Evolutionary conservation across 2,329 filamentous ascomycete genomes (phyloP).

Genomic region (Aureobasidium lini): DNA sequence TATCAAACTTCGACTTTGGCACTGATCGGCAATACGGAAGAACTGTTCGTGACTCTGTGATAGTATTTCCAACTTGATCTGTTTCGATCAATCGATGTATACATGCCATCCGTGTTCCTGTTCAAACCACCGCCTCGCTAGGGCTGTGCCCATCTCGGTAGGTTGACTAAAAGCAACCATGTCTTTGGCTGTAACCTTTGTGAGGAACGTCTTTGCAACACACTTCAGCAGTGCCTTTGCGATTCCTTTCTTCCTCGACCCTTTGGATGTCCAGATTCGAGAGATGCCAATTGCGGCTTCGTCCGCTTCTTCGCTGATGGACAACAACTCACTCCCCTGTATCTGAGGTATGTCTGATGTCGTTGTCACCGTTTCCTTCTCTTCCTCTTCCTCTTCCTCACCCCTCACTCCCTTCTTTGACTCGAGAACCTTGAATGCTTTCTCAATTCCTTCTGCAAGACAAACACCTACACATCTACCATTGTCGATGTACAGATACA

Average conservation of each 20-base stretch:
- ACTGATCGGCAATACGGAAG: background rate
- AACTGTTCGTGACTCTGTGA: background rate
- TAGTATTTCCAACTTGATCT: background rate
- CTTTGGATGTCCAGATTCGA: slow-evolving; percentile 56
- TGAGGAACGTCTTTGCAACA: slow-evolving; percentile 48
- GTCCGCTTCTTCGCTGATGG: slow-evolving; percentile 34
- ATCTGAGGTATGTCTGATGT: background rate
- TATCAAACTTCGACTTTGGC: background rate
- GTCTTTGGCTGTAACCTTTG: slow-evolving; percentile 47
- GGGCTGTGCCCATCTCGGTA: slow-evolving; percentile 51
- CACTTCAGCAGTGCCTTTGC: slow-evolving; percentile 51
- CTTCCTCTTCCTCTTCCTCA: slow-evolving; percentile 13
- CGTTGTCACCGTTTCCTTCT: background rate
- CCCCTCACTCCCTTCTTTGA: background rate
- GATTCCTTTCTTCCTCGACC: slow-evolving; percentile 49
- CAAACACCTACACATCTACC: slow-evolving; percentile 56
- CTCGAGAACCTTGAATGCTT: slow-evolving; percentile 45
- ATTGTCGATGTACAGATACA: slow-evolving; percentile 54
- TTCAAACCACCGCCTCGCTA: slow-evolving; percentile 54
- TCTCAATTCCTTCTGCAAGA: slow-evolving; percentile 53
- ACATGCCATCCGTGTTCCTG: slow-evolving; percentile 51
- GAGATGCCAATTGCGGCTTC: slow-evolving; percentile 54
- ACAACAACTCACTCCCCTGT: slow-evolving; percentile 26
- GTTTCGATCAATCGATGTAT: slow-evolving; percentile 42
- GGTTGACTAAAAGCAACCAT: slow-evolving; percentile 58